Base-by-base conservation (phyloP, 192 early-diverging fungal genomes). In the Helicostylum pulchrum region DNA sequence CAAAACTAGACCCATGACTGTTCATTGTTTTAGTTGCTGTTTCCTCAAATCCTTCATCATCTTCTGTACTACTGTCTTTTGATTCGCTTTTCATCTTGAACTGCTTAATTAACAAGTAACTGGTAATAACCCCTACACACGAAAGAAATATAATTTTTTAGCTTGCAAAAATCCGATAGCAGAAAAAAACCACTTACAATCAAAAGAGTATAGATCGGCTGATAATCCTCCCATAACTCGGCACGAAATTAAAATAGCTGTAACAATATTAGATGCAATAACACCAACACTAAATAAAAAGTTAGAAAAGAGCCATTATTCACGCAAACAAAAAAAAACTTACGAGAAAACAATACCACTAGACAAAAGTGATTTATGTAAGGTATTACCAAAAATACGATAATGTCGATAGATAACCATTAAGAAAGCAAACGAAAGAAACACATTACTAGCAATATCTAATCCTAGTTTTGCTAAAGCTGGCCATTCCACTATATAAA, bases 301-400 rank as follows among this genome's bases (percentile, higher is more conserved):
- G 12, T 17, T 51, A 11, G n/a, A 23, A 43, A 19, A 19, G 0
- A 9, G 15, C 4, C 23, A 26, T 48, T 5, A 15, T 49, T n/a
- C 15, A 19, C n/a, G 6, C 1, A n/a, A 34, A 49, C 2, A 17
- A 39, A 23, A 17, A 7, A 8, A 48, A 17, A 44, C 62, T 61
- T 73, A 73, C 71, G 65, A 67, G 50, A 73, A 73, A 21, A 73
- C 51, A 3, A 73, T 57, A 7, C 71, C 61, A 17, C 57, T 64
- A n/a, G 61, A 68, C 34, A 73, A 34, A 3, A 73, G 31, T 12
- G 62, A 58, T 39, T 64, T 73, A n/a, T 67, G 50, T 20, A 67
- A 17, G 30, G 42, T 63, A 43, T 59, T 68, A 17, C 71, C 71
- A 53, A 68, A 68, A 1, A 73, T 39, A 11, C 45, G 46, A 42